Base-by-base conservation (phyloP, 2,329 filamentous ascomycete species). In the Nectriaceae sp. region DNA sequence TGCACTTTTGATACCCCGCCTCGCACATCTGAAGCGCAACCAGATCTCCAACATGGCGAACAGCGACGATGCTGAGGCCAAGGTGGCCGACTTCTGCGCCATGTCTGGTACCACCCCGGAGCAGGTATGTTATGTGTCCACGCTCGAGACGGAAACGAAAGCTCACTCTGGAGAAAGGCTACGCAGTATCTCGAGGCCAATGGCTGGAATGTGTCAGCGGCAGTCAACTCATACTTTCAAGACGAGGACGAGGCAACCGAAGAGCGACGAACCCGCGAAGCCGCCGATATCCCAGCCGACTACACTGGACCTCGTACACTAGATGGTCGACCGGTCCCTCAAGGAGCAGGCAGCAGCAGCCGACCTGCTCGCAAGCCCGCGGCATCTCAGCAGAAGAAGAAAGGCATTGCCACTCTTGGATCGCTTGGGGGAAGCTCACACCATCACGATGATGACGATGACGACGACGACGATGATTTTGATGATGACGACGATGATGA, bases 151-250 rank as follows among this genome's bases (percentile, higher is more conserved):
- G 24, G 13, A 13, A 13, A 29, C 20, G 11, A 13, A 11, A 13
- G 13, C 5, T 26, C 20, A 20, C 4, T n/a, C 15, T 21, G 20
- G 5, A 13, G 8, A 37, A 53, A 91, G 87, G 88, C 88, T 40
- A 75, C 76, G 47, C 77, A 85, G 52, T 88, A 88, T 57, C 82
- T 93, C 6, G 73, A 76, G 19, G 77, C 79, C 29, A 84, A 79
- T 61, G 72, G 79, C 55, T 90, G 88, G 85, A 79, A 90, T 61
- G 70, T 89, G 37, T 75, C 79, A 55, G 71, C 75, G 10, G 87
- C 87, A 15, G 78, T 81, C 45, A 76, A 81, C 22, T 78, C 82
- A 42, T 88, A 78, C 71, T 89, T 82, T 63, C 74, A 76, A 51
- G 75, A 82, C 48, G 70, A 76, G 26, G 81, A 84, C 21, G 77